Evolutionary conservation across 2,329 filamentous ascomycete genomes (phyloP).

Genomic region (Tolypocladium guangdongense): DNA sequence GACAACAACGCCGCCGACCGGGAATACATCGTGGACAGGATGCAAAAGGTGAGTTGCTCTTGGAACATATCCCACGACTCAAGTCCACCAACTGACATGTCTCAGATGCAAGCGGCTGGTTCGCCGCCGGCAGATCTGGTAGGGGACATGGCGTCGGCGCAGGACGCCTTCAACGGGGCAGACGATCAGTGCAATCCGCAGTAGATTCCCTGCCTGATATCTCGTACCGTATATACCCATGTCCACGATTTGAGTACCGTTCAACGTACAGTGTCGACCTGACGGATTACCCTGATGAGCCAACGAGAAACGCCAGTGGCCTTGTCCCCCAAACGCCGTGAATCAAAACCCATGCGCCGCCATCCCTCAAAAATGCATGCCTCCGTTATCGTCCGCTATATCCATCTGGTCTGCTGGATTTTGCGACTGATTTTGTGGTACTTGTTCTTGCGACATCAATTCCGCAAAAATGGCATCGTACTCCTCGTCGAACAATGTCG

Average conservation of each 20-base stretch:
- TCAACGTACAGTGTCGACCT: not conserved
- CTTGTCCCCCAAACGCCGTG: constrained; percentile 8
- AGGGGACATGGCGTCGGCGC: constrained; percentile 76
- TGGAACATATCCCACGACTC: fast-evolving
- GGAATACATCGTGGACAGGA: constrained; percentile 90
- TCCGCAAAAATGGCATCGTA: constrained; percentile 50
- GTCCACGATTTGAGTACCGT: constrained; percentile 2
- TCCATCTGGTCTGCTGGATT: constrained; percentile 33
- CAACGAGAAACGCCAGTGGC: not conserved
- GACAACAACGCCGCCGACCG: constrained; percentile 74
- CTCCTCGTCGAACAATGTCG: constrained; percentile 41
- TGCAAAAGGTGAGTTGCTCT: constrained; percentile 73
- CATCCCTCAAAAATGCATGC: not conserved
- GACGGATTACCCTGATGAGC: not conserved
- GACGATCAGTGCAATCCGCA: constrained; percentile 55
- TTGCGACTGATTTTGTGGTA: constrained; percentile 4
- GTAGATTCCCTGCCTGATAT: constrained; percentile 26
- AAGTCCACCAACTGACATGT: constrained; percentile 1
- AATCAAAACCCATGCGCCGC: constrained; percentile 1
- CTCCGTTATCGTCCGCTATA: constrained; percentile 14
- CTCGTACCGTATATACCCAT: constrained; percentile 16
- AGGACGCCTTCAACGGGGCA: constrained; percentile 53
- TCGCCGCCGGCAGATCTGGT: constrained; percentile 85
- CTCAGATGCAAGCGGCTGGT: constrained; percentile 90
- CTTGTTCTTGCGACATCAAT: constrained; percentile 21